phyloP scores from a whole-genome alignment of 2,329 filamentous ascomycete species.

The Epichloe bromicola region DNA sequence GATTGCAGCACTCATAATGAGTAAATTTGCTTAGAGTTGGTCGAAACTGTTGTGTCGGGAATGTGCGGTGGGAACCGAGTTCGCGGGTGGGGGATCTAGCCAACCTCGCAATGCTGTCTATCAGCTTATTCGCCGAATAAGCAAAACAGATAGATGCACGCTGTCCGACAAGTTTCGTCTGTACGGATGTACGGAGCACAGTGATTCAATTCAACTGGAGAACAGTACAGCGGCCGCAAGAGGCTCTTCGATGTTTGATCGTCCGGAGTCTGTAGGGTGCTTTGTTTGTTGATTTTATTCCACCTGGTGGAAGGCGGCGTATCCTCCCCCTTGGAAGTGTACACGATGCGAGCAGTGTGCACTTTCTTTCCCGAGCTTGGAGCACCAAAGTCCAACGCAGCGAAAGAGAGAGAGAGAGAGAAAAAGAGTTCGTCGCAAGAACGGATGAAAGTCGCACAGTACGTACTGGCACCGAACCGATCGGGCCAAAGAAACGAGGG shows the following conservation, averaged over 20 bases:
- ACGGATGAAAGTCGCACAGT: not conserved
- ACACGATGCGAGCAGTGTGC: not conserved
- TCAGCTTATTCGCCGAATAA: not conserved
- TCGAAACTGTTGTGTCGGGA: not conserved
- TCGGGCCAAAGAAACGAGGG: not conserved
- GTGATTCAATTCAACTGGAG: not conserved
- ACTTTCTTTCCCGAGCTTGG: not conserved
- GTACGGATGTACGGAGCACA: not conserved
- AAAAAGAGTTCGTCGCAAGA: not conserved
- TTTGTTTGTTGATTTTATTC: too few relatives aligned
- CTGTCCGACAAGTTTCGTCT: not conserved
- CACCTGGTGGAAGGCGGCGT: too few relatives aligned
- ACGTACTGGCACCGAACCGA: not conserved
- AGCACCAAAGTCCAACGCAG: not conserved
- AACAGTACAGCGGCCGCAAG: not conserved
- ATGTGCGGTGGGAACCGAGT: not conserved
- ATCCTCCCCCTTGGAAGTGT: not conserved
- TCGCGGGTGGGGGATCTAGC: not conserved
- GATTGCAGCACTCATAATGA: slow-evolving; percentile 53
- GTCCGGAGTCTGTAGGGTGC: too few relatives aligned
- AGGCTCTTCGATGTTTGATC: too few relatives aligned
- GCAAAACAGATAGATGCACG: not conserved
- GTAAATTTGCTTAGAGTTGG: not conserved
- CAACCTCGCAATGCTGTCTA: not conserved
- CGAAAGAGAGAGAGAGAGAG: not conserved